A percentile compares a stretch with the other conserved stretches of the same genome.
These are phyloP conservation scores for Agastache rugosa DNA, from an alignment of 257 asterid genomes.

Conservation along the genomic window DNA sequence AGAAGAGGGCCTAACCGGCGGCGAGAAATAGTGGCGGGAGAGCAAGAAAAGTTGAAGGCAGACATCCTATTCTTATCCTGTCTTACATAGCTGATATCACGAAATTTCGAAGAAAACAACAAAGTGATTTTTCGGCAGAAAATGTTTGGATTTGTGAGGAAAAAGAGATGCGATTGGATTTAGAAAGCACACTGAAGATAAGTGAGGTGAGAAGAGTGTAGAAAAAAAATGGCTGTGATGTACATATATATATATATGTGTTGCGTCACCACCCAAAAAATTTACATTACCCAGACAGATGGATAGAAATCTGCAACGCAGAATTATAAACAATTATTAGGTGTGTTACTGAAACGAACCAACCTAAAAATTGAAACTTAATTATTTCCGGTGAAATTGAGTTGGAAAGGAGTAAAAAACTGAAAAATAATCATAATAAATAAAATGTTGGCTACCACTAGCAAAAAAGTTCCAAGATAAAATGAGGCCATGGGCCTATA, in stretches of 20 bases:
- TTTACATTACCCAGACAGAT: background rate
- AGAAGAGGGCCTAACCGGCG: conserved; percentile 40
- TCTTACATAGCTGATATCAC: background rate
- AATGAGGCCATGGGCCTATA: too few relatives aligned
- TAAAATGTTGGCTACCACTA: too few relatives aligned
- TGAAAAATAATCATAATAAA: too few relatives aligned
- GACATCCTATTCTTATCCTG: conserved; percentile 18
- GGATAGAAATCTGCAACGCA: background rate
- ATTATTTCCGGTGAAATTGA: too few relatives aligned
- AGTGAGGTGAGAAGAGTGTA: background rate
- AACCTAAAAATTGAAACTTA: too few relatives aligned
- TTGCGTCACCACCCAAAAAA: background rate
- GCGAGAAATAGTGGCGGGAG: conserved; percentile 38
- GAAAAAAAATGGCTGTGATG: background rate
- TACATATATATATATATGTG: too few relatives aligned
- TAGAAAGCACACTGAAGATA: background rate
- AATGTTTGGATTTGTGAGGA: background rate
- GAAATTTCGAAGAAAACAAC: background rate
- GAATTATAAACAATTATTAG: too few relatives aligned
- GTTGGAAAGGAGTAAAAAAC: too few relatives aligned
- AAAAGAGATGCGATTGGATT: background rate
- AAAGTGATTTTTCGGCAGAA: background rate
- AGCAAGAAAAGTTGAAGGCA: conserved; percentile 37
- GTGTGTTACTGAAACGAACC: too few relatives aligned
- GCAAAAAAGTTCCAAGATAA: too few relatives aligned